A percentile compares a stretch with the other conserved stretches of the same genome.
phyloP scores from a whole-genome alignment of 148 eudicot species.

The Chenopodium quinoa region DNA sequence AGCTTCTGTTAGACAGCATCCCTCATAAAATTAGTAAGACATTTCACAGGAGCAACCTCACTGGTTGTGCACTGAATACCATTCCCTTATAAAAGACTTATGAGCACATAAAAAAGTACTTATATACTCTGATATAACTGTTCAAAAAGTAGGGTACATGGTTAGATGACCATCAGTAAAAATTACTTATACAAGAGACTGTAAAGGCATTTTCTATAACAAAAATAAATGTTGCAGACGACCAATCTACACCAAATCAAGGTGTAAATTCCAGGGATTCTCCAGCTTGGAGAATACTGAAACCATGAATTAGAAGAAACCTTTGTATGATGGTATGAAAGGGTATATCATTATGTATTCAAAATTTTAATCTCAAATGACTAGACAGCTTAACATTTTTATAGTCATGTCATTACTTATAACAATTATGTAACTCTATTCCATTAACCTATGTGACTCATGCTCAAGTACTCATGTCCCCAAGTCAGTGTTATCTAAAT shows the following conservation, averaged over 20 bases:
- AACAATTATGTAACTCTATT: no score
- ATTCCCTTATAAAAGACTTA: not conserved
- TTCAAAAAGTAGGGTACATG: not conserved
- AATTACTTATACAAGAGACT: no score
- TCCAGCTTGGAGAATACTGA: not conserved
- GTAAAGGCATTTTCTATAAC: not conserved
- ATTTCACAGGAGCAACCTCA: not conserved
- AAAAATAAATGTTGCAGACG: no score
- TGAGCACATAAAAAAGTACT: not conserved
- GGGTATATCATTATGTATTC: not conserved
- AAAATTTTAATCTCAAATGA: not conserved
- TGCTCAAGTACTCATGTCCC: no score
- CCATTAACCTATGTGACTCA: no score
- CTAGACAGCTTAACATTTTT: not conserved
- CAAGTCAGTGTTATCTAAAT: no score
- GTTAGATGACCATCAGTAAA: no score
- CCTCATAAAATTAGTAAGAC: not conserved
- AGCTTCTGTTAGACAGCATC: not conserved
- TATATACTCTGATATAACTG: not conserved
- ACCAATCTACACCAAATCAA: not conserved
- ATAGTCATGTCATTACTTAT: no score
- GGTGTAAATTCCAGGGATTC: not conserved
- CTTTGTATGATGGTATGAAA: not conserved
- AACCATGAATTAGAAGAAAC: not conserved
- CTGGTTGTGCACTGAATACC: not conserved